Conservation (phyloP, 352 stramenopile genomes). For the Globisporangium takayamanum region DNA sequence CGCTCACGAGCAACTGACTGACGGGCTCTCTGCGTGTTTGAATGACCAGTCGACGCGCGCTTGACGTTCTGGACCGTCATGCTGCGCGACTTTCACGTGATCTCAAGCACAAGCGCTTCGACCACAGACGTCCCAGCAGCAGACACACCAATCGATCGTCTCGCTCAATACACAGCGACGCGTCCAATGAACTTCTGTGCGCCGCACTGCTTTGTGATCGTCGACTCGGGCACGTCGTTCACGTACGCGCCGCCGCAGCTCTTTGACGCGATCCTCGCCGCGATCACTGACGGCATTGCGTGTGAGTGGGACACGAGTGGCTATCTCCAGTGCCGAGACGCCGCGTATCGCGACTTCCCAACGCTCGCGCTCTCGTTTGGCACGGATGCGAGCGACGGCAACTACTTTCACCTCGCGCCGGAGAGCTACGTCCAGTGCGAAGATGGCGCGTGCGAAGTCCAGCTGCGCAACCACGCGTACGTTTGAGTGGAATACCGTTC, state of each 20-base stretch:
- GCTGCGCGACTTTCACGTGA: slow-evolving; percentile 28
- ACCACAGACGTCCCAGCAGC: too few species aligned
- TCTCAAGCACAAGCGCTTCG: slow-evolving; percentile 7
- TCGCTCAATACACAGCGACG: neutral
- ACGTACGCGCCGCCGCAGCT: slow-evolving; percentile 33
- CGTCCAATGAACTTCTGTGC: slow-evolving; percentile 22
- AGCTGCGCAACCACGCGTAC: slow-evolving; percentile 36
- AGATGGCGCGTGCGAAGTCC: slow-evolving; percentile 26
- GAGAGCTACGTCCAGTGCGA: slow-evolving; percentile 38
- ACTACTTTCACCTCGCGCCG: slow-evolving; percentile 36
- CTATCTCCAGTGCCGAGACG: slow-evolving; percentile 20
- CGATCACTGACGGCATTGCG: slow-evolving; percentile 22
- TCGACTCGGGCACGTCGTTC: slow-evolving; percentile 49
- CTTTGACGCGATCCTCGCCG: slow-evolving; percentile 32
- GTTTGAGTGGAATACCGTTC: neutral
- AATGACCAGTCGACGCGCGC: slow-evolving; percentile 12
- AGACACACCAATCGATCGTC: neutral
- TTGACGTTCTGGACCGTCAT: slow-evolving; percentile 52
- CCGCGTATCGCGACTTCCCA: slow-evolving; percentile 27
- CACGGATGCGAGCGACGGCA: slow-evolving; percentile 5
- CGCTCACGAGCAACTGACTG: too few species aligned
- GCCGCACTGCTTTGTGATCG: slow-evolving; percentile 42
- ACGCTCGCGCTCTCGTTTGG: slow-evolving; percentile 44
- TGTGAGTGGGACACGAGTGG: slow-evolving; percentile 21
- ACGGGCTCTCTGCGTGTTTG: neutral